Percentiles rank a stretch among this genome's conserved stretches.
Conservation (phyloP, 176 grass and related monocot genomes). For the Tuctoria greenei region DNA sequence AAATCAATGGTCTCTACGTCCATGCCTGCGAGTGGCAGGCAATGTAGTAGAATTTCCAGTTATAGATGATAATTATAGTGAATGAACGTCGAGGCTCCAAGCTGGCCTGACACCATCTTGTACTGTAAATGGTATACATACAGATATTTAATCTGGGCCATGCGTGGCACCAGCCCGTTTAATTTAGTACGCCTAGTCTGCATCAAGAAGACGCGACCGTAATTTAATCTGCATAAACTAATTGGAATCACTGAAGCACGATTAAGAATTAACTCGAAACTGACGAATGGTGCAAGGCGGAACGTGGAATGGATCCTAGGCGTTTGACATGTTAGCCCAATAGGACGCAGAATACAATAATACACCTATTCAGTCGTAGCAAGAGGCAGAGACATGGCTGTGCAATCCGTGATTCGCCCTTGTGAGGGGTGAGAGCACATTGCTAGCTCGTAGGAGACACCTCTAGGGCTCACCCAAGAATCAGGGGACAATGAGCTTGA, state of each 20-base stretch:
- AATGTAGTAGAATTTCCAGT: not conserved
- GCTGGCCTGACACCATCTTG: not conserved
- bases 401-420: not conserved
- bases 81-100: not conserved
- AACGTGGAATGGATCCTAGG: not conserved
- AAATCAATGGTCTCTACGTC: not conserved
- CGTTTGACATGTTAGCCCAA: conserved; percentile 1
- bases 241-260: not conserved
- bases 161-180: not conserved
- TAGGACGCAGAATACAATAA: not conserved
- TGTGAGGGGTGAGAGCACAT: not conserved
- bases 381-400: not conserved
- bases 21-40: not conserved
- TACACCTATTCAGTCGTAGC: not conserved
- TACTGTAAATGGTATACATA: not conserved
- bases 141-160: not conserved
- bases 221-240: not conserved
- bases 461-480: conserved; percentile 23
- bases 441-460: conserved; percentile 13
- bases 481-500: conserved; percentile 18
- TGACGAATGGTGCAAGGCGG: not conserved
- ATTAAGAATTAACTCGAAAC: conserved; percentile 22
- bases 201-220: not conserved
- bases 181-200: not conserved
- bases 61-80: not conserved